Evolutionary conservation across 1,284 basidiomycete genomes (phyloP).

Genomic region (Puccinia novopanici): DNA sequence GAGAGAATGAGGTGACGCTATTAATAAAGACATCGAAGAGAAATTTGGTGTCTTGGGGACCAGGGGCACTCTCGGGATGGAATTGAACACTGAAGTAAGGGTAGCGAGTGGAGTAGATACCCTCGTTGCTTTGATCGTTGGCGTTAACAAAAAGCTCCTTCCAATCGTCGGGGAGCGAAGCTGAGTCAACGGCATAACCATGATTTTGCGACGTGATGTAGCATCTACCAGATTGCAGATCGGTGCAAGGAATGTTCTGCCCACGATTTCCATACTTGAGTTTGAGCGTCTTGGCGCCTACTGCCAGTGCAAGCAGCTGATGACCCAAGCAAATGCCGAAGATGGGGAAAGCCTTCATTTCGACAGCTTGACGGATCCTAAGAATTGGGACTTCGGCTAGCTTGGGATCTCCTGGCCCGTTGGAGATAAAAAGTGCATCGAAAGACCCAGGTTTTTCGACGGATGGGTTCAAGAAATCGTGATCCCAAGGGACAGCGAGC

Average conservation of each 20-base stretch:
- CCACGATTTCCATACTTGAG: slow-evolving; percentile 99
- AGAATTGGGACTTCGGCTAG: slow-evolving; percentile 73
- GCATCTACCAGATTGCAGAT: slow-evolving; percentile 88
- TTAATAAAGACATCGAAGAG: slow-evolving; percentile 96
- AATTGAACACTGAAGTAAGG: slow-evolving; percentile 99
- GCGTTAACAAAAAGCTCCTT: slow-evolving; percentile 93
- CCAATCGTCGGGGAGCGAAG: slow-evolving; percentile 81
- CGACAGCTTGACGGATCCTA: slow-evolving; percentile 72
- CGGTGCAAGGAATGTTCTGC: slow-evolving; percentile 97
- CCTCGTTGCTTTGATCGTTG: slow-evolving; percentile 96
- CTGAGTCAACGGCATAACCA: slow-evolving; percentile 89
- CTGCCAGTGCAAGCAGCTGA: slow-evolving; percentile 91
- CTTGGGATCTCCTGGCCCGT: slow-evolving; percentile 96
- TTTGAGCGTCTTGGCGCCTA: slow-evolving; percentile 89
- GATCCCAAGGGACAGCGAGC: slow-evolving; percentile 96
- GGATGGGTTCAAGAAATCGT: slow-evolving; percentile 75
- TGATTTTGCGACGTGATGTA: slow-evolving; percentile 99
- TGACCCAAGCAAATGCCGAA: slow-evolving; percentile 99
- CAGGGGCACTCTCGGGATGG: slow-evolving; percentile 98
- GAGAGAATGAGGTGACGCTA: slow-evolving; percentile 75
- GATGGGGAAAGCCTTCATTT: slow-evolving; percentile 76
- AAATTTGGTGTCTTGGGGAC: slow-evolving; percentile 97
- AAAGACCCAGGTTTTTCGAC: slow-evolving; percentile 70
- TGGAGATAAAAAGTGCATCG: slow-evolving; percentile 95
- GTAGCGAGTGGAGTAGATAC: slow-evolving; percentile 76